Conservation (phyloP, 257 asterid genomes). For the Marsdenia floribunda region DNA sequence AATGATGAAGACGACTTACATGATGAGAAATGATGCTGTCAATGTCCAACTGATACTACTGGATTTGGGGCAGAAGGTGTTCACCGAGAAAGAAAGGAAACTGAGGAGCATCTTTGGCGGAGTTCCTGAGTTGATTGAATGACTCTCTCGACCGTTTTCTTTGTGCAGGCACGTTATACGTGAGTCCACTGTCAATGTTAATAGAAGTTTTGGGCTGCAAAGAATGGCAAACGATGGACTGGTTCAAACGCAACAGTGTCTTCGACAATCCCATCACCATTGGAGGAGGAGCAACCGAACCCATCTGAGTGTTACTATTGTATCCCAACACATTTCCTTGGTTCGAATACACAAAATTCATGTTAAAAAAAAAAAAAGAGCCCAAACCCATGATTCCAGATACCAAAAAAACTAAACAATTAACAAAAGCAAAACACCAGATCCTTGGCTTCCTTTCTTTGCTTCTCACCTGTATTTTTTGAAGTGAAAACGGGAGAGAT, state of each 20-base stretch:
- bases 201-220: constrained; percentile 49
- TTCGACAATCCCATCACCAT: constrained; percentile 31
- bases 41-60: constrained; percentile 54
- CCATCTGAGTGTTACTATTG: constrained; percentile 34
- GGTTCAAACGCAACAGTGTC: constrained; percentile 25
- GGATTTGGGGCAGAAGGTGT: constrained; percentile 40
- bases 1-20: constrained; percentile 30
- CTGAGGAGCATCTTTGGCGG: constrained; percentile 7
- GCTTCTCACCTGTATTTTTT: too few relatives aligned
- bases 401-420: neutral
- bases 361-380: constrained; percentile 10
- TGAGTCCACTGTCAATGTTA: constrained; percentile 54
- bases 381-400: neutral
- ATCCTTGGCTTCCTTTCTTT: too few relatives aligned
- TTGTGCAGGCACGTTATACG: constrained; percentile 31
- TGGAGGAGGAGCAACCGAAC: constrained; percentile 23
- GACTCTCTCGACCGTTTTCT: constrained; percentile 58
- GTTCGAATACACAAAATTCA: constrained; percentile 30
- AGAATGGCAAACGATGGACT: constrained; percentile 31
- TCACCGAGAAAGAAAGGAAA: constrained; percentile 32
- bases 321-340: constrained; percentile 21
- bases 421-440: neutral
- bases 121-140: constrained; percentile 27
- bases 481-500: too few relatives aligned
- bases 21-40: constrained; percentile 58